These are phyloP conservation scores for Sordaria brevicollis DNA, from an alignment of 495 filamentous ascomycete genomes.

Conservation along the genomic window DNA sequence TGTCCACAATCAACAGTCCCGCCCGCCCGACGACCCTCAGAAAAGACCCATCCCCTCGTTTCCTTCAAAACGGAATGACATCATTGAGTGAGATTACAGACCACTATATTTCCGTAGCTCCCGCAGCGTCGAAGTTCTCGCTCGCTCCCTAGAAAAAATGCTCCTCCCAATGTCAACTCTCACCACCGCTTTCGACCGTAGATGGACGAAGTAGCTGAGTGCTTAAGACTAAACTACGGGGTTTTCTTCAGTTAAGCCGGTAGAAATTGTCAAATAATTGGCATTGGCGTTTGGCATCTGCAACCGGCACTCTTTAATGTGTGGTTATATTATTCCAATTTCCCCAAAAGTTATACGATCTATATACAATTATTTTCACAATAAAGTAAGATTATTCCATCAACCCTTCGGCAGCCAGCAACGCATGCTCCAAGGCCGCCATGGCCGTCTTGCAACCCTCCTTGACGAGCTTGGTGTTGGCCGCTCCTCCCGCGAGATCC, in stretches of 20 bases:
- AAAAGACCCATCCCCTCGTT: neutral
- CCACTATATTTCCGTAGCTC: neutral
- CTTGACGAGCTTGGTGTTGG: slow-evolving; percentile 51
- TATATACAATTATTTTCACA: neutral
- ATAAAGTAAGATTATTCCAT: neutral
- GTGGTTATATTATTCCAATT: neutral
- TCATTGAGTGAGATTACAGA: neutral
- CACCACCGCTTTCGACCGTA: neutral
- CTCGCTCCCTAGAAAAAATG: neutral
- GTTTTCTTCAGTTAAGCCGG: neutral
- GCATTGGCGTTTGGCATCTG: neutral
- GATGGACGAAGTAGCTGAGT: neutral
- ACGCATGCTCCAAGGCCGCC: slow-evolving; percentile 44
- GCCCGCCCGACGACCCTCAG: neutral
- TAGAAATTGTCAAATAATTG: neutral
- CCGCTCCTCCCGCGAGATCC: slow-evolving; percentile 52
- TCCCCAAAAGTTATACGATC: neutral
- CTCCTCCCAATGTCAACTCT: neutral
- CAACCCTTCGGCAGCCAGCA: slow-evolving; percentile 19
- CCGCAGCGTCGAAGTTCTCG: neutral
- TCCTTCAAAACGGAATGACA: neutral
- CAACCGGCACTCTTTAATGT: too few species aligned
- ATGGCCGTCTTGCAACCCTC: slow-evolving; percentile 61
- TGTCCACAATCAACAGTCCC: neutral
- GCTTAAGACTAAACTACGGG: neutral